These are phyloP conservation scores for Mucor saturninus DNA, from an alignment of 371 early-diverging fungal genomes.

Conservation along the genomic window DNA sequence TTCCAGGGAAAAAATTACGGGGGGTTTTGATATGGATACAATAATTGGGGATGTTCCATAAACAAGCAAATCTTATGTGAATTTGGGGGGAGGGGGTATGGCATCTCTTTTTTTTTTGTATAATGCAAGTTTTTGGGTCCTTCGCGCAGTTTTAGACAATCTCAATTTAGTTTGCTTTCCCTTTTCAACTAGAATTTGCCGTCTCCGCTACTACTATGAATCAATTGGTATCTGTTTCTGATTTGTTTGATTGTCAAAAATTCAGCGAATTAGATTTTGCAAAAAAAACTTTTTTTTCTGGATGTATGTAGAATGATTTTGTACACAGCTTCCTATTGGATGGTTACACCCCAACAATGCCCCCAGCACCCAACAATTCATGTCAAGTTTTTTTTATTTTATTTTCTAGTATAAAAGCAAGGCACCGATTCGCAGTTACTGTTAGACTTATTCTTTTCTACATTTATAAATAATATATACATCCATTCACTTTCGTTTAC, in stretches of 20 bases:
- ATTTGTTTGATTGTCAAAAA: slow-evolving; percentile 1
- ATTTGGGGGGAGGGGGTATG: not conserved
- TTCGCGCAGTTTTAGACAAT: not conserved
- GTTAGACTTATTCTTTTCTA: not conserved
- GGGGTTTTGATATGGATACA: not conserved
- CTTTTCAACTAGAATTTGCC: not conserved
- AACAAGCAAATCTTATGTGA: not conserved
- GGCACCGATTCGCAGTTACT: not conserved
- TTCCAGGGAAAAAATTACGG: not conserved
- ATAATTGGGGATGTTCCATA: not conserved
- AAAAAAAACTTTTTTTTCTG: not conserved
- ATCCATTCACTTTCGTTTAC: slow-evolving; percentile 7
- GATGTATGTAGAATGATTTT: not conserved
- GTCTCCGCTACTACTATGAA: not conserved
- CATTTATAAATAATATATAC: not conserved
- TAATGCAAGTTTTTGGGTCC: slow-evolving; percentile 9
- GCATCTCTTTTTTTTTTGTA: not conserved
- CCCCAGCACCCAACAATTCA: slow-evolving; percentile 42
- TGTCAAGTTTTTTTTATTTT: slow-evolving; percentile 10
- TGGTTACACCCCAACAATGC: slow-evolving; percentile 37
- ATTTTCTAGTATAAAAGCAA: not conserved
- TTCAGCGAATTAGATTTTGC: not conserved
- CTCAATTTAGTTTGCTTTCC: not conserved
- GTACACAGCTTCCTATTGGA: slow-evolving; percentile 33
- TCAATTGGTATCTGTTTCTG: not conserved